Evolutionary conservation across 495 filamentous ascomycete genomes (phyloP).

Genomic region (Parathielavia hyrcaniae): DNA sequence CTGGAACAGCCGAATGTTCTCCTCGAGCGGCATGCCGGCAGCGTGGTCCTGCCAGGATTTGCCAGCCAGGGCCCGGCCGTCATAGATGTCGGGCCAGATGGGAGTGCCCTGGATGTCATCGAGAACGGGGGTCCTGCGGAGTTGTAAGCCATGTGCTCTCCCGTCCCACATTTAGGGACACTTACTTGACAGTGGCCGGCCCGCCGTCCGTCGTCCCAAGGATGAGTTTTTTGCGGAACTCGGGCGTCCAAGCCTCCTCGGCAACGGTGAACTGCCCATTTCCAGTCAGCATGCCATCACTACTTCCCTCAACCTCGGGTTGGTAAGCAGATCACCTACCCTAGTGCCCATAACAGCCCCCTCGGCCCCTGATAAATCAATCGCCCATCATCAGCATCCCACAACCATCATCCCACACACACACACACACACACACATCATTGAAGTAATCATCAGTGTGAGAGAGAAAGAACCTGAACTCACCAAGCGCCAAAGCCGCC

Average conservation of each 20-base stretch:
- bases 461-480: too few species aligned
- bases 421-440: not conserved
- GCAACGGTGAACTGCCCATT: constrained; percentile 51
- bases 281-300: not conserved
- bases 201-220: constrained; percentile 59
- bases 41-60: constrained; percentile 51
- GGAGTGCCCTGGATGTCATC: constrained; percentile 60
- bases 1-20: constrained; percentile 54
- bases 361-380: constrained; percentile 40
- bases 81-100: constrained; percentile 61
- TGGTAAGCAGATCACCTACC: constrained; percentile 28
- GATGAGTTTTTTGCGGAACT: constrained; percentile 56
- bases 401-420: not conserved
- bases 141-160: not conserved
- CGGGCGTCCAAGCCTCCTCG: constrained; percentile 53
- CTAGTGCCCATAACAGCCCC: constrained; percentile 66
- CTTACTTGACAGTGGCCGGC: constrained; percentile 51
- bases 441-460: too few species aligned
- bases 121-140: constrained; percentile 54
- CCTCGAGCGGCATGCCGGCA: constrained; percentile 49
- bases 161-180: not conserved
- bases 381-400: constrained; percentile 2
- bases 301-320: not conserved
- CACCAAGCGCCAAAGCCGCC: constrained; percentile 57
- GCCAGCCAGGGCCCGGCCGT: constrained; percentile 59